phyloP scores from a whole-genome alignment of 495 filamentous ascomycete species.

The Amniculicola lignicola region DNA sequence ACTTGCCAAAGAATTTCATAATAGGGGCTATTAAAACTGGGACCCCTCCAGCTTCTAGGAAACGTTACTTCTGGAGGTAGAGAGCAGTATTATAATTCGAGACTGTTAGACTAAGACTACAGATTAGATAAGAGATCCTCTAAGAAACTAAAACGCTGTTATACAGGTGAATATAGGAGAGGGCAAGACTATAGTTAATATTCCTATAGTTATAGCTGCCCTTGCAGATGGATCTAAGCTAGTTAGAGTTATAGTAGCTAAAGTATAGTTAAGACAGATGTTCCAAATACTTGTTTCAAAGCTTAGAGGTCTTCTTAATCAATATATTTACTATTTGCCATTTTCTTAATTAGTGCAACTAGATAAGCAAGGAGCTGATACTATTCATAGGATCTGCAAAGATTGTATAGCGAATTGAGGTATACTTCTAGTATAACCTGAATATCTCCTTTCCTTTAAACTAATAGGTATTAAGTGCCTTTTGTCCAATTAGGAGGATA shows the following conservation, averaged over 20 bases:
- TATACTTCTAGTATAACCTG: constrained; percentile 61
- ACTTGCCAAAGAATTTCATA: constrained; percentile 50
- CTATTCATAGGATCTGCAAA: constrained; percentile 44
- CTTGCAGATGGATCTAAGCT: constrained; percentile 58
- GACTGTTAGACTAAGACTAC: constrained; percentile 60
- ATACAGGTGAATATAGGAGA: constrained; percentile 76
- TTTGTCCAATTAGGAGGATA: constrained; percentile 25
- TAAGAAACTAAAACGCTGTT: constrained; percentile 47
- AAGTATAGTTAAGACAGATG: constrained; percentile 62
- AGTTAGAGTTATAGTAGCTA: constrained; percentile 59
- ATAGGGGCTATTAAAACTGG: constrained; percentile 55
- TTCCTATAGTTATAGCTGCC: constrained; percentile 58
- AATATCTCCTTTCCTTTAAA: constrained; percentile 68
- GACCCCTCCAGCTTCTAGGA: constrained; percentile 52
- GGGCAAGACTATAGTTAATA: constrained; percentile 69
- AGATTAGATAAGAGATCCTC: constrained; percentile 53
- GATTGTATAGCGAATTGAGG: constrained; percentile 47
- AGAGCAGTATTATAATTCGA: constrained; percentile 61
- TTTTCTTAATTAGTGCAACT: constrained; percentile 55
- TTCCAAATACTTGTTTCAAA: constrained; percentile 57
- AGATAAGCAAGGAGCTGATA: constrained; percentile 18
- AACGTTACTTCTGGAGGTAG: constrained; percentile 59
- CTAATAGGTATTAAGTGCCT: constrained; percentile 59
- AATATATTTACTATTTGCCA: constrained; percentile 60
- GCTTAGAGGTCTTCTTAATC: constrained; percentile 58